Conservation (phyloP, 441 rosid genomes). For the Gossypium aridum region DNA sequence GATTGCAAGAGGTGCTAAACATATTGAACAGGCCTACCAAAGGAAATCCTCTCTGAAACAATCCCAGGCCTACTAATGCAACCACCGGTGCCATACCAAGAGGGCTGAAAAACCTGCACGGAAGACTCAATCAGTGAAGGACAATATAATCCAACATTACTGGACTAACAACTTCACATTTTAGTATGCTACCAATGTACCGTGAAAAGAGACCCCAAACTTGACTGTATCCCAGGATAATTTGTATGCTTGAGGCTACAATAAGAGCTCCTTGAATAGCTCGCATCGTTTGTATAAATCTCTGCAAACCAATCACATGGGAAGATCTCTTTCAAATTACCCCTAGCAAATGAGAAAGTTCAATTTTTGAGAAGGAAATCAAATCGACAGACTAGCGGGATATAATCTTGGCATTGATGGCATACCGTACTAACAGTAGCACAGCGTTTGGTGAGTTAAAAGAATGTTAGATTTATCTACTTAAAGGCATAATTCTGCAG, state of each 20-base stretch:
- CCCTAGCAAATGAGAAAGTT: slow-evolving; percentile 31
- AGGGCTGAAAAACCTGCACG: slow-evolving; percentile 61
- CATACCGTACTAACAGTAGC: neutral
- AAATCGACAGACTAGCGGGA: slow-evolving; percentile 4
- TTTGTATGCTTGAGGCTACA: slow-evolving; percentile 64
- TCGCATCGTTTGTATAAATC: slow-evolving; percentile 64
- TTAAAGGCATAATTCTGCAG: neutral
- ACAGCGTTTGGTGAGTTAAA: neutral
- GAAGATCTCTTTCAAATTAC: slow-evolving; percentile 38
- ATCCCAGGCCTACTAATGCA: slow-evolving; percentile 64
- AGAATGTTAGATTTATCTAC: neutral
- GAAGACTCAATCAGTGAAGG: neutral
- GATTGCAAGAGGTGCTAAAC: neutral
- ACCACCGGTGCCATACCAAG: slow-evolving; percentile 75
- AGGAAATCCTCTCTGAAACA: slow-evolving; percentile 70
- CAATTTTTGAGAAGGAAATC: slow-evolving; percentile 16
- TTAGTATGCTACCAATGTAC: slow-evolving; percentile 21
- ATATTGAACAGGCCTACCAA: slow-evolving; percentile 25
- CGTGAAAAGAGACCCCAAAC: slow-evolving; percentile 70
- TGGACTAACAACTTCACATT: neutral
- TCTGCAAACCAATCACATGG: slow-evolving; percentile 43
- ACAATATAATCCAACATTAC: neutral
- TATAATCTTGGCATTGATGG: neutral
- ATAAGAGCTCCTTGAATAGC: slow-evolving; percentile 73
- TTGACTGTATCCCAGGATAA: slow-evolving; percentile 66